Evolutionary conservation across 768 basidiomycete genomes (phyloP).

Genomic region (Xerocomus spinulosus): DNA sequence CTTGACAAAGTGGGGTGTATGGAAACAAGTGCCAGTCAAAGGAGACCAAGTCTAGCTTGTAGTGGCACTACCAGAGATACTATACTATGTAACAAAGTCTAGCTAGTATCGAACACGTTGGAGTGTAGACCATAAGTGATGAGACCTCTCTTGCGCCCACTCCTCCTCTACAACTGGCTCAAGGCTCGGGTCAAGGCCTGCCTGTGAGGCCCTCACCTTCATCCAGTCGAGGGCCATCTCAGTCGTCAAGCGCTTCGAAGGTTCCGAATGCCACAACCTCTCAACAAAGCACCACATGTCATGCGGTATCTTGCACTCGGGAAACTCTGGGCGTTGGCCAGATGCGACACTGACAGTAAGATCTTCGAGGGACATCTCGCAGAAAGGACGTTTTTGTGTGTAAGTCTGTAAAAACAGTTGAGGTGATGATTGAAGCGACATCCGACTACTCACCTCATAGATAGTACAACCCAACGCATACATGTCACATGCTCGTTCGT

Average conservation of each 20-base stretch:
- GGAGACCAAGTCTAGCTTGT: no score
- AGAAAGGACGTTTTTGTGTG: conserved; percentile 12
- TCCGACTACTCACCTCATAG: conserved; percentile 31
- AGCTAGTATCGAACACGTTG: no score
- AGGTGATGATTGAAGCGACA: not conserved
- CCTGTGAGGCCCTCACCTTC: no score
- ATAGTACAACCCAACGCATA: conserved; percentile 41
- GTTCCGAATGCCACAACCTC: conserved; percentile 22
- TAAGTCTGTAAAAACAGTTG: conserved; percentile 12
- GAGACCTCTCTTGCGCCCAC: no score
- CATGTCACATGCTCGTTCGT: conserved; percentile 34
- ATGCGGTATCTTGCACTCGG: conserved; percentile 9
- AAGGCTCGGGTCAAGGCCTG: no score
- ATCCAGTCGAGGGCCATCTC: no score
- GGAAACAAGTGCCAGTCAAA: conserved; percentile 15
- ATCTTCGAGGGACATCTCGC: not conserved
- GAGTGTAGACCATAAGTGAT: no score
- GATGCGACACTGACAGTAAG: not conserved
- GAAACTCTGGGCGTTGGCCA: conserved; percentile 14
- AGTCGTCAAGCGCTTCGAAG: conserved; percentile 17
- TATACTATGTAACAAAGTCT: no score
- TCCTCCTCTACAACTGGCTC: no score
- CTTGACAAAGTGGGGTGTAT: conserved; percentile 21
- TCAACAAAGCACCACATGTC: conserved; percentile 30
- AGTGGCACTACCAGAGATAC: no score